Percentiles rank a stretch among this genome's conserved stretches.
phyloP scores from a whole-genome alignment of 495 filamentous ascomycete species.

The Penicillium desertorum region DNA sequence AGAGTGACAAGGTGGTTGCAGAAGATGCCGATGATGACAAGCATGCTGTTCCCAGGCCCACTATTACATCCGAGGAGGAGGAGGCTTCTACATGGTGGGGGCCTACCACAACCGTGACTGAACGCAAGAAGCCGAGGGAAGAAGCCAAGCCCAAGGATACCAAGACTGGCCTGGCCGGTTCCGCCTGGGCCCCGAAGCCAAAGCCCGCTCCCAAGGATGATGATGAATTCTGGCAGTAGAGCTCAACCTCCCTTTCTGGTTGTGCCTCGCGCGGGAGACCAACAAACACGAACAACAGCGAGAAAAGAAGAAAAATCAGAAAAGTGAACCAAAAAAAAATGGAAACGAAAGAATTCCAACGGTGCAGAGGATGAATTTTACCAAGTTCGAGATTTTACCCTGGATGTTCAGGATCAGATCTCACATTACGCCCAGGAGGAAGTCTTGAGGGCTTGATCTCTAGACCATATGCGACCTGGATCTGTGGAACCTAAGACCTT shows the following conservation, averaged over 20 bases:
- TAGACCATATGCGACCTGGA: background rate
- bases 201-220: background rate
- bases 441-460: slow-evolving; percentile 1
- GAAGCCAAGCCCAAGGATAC: background rate
- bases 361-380: background rate
- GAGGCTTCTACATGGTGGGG: background rate
- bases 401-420: background rate
- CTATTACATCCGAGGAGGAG: background rate
- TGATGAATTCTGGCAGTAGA: background rate
- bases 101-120: background rate
- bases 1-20: background rate
- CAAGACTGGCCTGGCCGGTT: background rate
- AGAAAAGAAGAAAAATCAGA: background rate
- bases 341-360: slow-evolving; percentile 8
- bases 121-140: background rate
- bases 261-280: background rate
- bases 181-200: background rate
- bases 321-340: slow-evolving; percentile 4
- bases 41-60: background rate
- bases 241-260: background rate
- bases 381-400: background rate
- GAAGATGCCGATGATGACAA: background rate
- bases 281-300: background rate
- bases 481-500: background rate
- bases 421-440: background rate